These are phyloP conservation scores for Ceratocystis ficicola DNA, from an alignment of 2,329 filamentous ascomycete species.

Conservation along the genomic window DNA sequence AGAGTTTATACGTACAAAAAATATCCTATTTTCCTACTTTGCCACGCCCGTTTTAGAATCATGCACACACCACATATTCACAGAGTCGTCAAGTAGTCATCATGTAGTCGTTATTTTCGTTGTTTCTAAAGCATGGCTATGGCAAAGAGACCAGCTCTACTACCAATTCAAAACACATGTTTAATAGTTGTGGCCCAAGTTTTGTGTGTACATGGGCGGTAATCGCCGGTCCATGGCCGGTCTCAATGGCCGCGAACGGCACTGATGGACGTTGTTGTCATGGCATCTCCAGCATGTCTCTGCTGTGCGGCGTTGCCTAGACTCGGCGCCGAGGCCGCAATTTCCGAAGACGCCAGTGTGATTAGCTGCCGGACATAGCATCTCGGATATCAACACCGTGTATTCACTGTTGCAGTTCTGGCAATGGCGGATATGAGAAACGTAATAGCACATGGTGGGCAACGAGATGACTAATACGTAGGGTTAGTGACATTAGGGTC, in stretches of 20 bases:
- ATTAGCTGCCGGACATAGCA: slow-evolving; percentile 27
- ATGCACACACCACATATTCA: no score
- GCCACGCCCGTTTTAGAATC: no score
- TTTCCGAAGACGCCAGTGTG: slow-evolving; percentile 30
- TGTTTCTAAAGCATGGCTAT: neutral
- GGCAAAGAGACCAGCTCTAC: neutral
- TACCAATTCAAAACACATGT: neutral
- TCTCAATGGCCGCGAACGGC: slow-evolving; percentile 19
- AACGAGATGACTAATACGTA: slow-evolving; percentile 22
- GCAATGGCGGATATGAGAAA: slow-evolving; percentile 30
- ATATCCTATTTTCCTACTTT: neutral
- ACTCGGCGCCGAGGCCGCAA: slow-evolving; percentile 29
- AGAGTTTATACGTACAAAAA: slow-evolving; percentile 3
- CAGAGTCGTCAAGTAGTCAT: no score
- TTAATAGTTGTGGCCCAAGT: neutral
- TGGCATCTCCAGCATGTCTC: slow-evolving; percentile 31
- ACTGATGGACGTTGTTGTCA: slow-evolving; percentile 18
- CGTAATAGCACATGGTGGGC: slow-evolving; percentile 31
- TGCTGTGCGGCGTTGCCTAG: slow-evolving; percentile 26
- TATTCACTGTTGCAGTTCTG: slow-evolving; percentile 29
- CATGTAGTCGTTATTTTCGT: neutral
- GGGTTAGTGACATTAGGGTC: slow-evolving; percentile 28
- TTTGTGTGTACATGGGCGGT: slow-evolving; percentile 15
- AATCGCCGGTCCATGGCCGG: slow-evolving; percentile 17
- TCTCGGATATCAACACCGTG: slow-evolving; percentile 32